These are phyloP conservation scores for Henckelia pumila DNA, from an alignment of 257 asterid species.

Conservation along the genomic window DNA sequence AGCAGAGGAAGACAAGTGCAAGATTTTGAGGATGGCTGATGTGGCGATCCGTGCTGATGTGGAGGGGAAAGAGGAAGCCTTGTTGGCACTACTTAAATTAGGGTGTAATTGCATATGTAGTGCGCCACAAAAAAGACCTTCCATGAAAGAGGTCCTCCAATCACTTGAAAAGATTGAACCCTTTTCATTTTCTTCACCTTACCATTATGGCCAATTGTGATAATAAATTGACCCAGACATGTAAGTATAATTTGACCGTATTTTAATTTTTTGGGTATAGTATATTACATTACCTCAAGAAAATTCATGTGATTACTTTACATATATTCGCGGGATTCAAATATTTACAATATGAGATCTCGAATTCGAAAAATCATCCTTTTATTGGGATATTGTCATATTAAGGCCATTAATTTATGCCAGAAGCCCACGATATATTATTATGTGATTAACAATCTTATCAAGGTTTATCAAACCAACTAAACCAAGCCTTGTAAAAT, in stretches of 20 bases:
- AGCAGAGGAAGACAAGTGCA: slow-evolving; percentile 46
- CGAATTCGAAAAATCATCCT: too few relatives aligned
- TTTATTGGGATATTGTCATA: too few relatives aligned
- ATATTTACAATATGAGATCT: too few relatives aligned
- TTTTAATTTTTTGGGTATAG: slow-evolving; percentile 1
- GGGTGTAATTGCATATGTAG: slow-evolving; percentile 72
- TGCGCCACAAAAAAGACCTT: slow-evolving; percentile 79
- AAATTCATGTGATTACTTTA: too few relatives aligned
- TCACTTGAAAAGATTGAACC: slow-evolving; percentile 73
- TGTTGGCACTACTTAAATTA: slow-evolving; percentile 59
- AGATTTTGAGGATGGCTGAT: slow-evolving; percentile 62
- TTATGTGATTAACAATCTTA: background rate
- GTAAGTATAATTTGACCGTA: slow-evolving; percentile 44
- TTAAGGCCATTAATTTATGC: too few relatives aligned
- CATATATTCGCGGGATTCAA: too few relatives aligned
- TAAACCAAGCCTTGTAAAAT: too few relatives aligned
- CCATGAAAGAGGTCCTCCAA: slow-evolving; percentile 81
- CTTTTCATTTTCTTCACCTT: slow-evolving; percentile 32
- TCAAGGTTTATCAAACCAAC: too few relatives aligned
- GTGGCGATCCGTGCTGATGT: slow-evolving; percentile 80
- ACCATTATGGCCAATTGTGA: slow-evolving; percentile 40
- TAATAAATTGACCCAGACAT: slow-evolving; percentile 26
- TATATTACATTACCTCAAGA: background rate
- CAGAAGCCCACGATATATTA: too few relatives aligned
- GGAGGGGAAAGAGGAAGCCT: slow-evolving; percentile 79